These are phyloP conservation scores for Aspergillus neoniger DNA, from an alignment of 2,329 filamentous ascomycete species.

Conservation along the genomic window DNA sequence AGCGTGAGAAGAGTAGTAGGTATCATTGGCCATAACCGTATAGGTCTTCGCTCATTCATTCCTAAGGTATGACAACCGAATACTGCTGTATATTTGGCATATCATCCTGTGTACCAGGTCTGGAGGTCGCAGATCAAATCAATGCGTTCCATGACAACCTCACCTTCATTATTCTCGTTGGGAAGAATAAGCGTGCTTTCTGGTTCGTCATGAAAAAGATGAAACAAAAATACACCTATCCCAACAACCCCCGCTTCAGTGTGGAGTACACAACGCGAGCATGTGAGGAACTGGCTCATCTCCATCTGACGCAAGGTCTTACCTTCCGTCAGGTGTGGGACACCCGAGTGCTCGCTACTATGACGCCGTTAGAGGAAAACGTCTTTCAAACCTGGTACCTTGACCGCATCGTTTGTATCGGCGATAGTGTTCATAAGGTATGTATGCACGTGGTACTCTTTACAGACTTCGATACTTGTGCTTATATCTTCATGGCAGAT, in stretches of 20 bases:
- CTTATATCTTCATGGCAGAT: conserved; percentile 1
- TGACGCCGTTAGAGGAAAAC: conserved; percentile 25
- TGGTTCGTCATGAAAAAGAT: conserved; percentile 30
- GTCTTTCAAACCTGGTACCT: conserved; percentile 23
- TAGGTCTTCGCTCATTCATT: not conserved
- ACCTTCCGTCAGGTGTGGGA: conserved; percentile 25
- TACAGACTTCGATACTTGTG: no score
- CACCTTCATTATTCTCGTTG: conserved; percentile 18
- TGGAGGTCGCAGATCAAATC: conserved; percentile 19
- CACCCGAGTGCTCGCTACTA: conserved; percentile 2
- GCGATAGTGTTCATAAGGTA: conserved; percentile 30
- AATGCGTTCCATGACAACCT: conserved; percentile 14
- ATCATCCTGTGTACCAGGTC: conserved; percentile 14
- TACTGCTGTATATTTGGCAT: conserved; percentile 35
- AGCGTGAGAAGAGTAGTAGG: not conserved
- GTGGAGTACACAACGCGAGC: conserved; percentile 12
- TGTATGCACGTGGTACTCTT: not conserved
- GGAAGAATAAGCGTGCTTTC: conserved; percentile 21
- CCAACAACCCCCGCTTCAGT: conserved; percentile 20
- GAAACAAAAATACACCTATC: conserved; percentile 18
- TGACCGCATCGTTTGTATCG: conserved; percentile 23
- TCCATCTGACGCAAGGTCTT: conserved; percentile 14
- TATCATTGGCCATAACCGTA: not conserved
- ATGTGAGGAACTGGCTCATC: not conserved
- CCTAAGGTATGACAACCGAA: conserved; percentile 15